These are phyloP conservation scores for Pterulicium gracile DNA, from an alignment of 1,284 basidiomycete species.

Conservation along the genomic window DNA sequence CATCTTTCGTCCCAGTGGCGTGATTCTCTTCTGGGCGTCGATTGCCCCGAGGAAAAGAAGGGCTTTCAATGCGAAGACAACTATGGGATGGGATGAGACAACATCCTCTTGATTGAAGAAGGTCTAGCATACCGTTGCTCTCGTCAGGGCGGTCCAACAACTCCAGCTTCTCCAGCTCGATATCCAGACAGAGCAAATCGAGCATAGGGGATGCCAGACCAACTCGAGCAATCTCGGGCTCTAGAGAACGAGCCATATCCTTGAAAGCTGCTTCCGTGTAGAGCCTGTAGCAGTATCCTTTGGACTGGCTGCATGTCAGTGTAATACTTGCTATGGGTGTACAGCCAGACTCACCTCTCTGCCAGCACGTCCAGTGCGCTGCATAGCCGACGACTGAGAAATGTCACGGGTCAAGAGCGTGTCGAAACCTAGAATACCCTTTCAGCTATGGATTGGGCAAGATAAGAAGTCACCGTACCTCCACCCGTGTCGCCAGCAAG, in stretches of 20 bases:
- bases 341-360: conserved; percentile 52
- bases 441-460: conserved; percentile 3
- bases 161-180: conserved; percentile 69
- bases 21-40: conserved; percentile 52
- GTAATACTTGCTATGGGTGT: not conserved
- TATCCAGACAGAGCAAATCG: conserved; percentile 75
- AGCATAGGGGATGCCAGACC: conserved; percentile 77
- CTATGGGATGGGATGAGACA: conserved; percentile 22
- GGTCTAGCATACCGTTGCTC: conserved; percentile 45
- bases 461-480: conserved; percentile 26
- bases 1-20: conserved; percentile 67
- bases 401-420: conserved; percentile 79
- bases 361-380: conserved; percentile 83
- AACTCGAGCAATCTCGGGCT: conserved; percentile 84
- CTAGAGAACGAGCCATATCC: conserved; percentile 51
- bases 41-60: conserved; percentile 72
- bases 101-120: not conserved
- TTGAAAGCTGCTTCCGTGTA: conserved; percentile 78
- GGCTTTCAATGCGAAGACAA: conserved; percentile 61
- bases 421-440: conserved; percentile 59
- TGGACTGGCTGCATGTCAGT: conserved; percentile 15
- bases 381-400: conserved; percentile 82
- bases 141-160: conserved; percentile 78
- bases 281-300: conserved; percentile 77
- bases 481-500: conserved; percentile 50